Base-by-base conservation (phyloP, 768 basidiomycete genomes). In the Auricularia sp. region DNA sequence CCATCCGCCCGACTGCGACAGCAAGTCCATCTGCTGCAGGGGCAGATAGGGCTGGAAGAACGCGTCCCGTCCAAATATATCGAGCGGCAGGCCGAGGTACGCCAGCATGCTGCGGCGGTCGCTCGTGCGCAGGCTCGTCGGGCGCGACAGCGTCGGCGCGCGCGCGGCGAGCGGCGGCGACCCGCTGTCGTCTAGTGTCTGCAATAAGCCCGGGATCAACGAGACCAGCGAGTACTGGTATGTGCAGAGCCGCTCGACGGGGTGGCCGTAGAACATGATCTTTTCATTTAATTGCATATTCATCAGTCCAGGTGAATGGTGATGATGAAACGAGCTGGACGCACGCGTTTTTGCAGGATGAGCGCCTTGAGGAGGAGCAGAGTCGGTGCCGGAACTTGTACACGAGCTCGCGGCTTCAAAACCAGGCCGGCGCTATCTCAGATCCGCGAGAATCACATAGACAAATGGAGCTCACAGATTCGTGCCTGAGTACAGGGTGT, bases 11-110 rank as follows among this genome's bases (percentile, higher is more conserved):
- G 90, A 88, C 36, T 87, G 84, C 70, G 83, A 86, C 36, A 97
- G 75, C 75, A 93, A 85, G 66, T 98, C 95, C 5, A 97, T 78
- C 75, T 99, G 95, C 74, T 99, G 97, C 2, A 99, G 75, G 0
- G 97, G 96, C 12, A 98, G 78, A 73, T 98, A 99, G 1, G 97
- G 97, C 73, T 99, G 97, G 77, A 99, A 99, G 77, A 98, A 95
- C 3, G 93, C 83, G 68, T 93, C 91, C 87, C 89, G 88, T 64
- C 94, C 94, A 63, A 96, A 97, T n/a, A 95, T 74, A 72, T 96
- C 90, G 18, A 98, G 78, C 7, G 94, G 97, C n/a, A 99, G 75
- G 23, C 97, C 97, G 71, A 93, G 83, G 73, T 92, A 99, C 14
- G 91, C 82, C 76, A 95, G 80, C 83, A 99, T 83, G 72, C 92